These are phyloP conservation scores for Asclepias syriaca DNA, from an alignment of 257 asterid species.

Conservation along the genomic window DNA sequence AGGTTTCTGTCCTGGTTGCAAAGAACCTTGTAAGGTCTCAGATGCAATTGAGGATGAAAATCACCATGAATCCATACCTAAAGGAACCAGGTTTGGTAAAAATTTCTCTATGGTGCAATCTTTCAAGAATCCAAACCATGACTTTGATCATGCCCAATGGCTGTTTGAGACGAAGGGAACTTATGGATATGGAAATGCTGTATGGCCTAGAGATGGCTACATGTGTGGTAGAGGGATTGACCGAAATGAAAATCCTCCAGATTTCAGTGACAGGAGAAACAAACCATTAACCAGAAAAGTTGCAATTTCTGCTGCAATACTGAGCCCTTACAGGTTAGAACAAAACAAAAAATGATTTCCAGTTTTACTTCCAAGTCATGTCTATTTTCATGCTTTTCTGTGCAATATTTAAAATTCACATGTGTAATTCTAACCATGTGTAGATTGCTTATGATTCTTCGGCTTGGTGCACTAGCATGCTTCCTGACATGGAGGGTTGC, in stretches of 20 bases:
- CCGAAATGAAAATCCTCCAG: constrained; percentile 58
- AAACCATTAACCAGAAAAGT: constrained; percentile 78
- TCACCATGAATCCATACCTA: constrained; percentile 37
- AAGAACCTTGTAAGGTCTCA: constrained; percentile 52
- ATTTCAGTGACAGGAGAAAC: constrained; percentile 70
- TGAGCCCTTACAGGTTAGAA: constrained; percentile 81
- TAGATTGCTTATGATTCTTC: constrained; percentile 72
- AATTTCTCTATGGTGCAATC: constrained; percentile 80
- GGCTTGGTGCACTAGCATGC: constrained; percentile 67
- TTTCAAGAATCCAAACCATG: constrained; percentile 78
- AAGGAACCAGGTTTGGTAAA: constrained; percentile 60
- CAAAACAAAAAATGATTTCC: neutral
- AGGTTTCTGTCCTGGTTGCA: constrained; percentile 83
- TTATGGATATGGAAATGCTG: constrained; percentile 92
- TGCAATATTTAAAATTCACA: neutral
- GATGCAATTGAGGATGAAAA: constrained; percentile 37
- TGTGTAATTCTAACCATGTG: constrained; percentile 18
- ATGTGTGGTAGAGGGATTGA: constrained; percentile 53
- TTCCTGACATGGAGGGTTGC: constrained; percentile 76
- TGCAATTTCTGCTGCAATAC: constrained; percentile 74
- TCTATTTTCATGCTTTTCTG: neutral
- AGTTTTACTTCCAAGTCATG: neutral
- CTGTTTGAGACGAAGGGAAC: constrained; percentile 93
- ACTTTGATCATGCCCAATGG: constrained; percentile 82
- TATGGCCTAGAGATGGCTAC: constrained; percentile 80